These are phyloP conservation scores for Skeletonema costatum DNA, from an alignment of 108 stramenopile genomes.

Conservation along the genomic window DNA sequence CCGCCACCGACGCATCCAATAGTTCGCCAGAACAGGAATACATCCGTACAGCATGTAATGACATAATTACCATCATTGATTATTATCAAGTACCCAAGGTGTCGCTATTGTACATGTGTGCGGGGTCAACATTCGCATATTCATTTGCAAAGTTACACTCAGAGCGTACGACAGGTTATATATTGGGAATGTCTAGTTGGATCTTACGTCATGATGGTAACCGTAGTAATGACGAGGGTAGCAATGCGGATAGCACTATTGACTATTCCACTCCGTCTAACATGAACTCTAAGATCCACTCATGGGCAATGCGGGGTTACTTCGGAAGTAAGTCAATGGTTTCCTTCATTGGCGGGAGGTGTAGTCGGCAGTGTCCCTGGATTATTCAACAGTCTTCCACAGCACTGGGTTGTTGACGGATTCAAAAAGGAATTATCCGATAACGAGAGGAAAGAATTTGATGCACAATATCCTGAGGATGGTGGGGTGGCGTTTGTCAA, in stretches of 20 bases:
- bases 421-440: slow-evolving; percentile 18
- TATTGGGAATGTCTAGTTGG: slow-evolving; percentile 30
- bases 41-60: slow-evolving; percentile 14
- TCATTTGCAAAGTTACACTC: slow-evolving; percentile 16
- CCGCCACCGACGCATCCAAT: background rate
- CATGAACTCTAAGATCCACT: slow-evolving; percentile 2
- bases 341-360: slow-evolving; percentile 11
- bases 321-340: slow-evolving; percentile 27
- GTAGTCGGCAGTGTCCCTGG: background rate
- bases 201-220: slow-evolving; percentile 20
- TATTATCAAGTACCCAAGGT: slow-evolving; percentile 9
- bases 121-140: slow-evolving; percentile 30
- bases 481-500: slow-evolving; percentile 19
- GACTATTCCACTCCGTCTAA: background rate
- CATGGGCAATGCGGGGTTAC: slow-evolving; percentile 27
- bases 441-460: slow-evolving; percentile 5
- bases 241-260: background rate
- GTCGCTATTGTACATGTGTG: slow-evolving; percentile 30
- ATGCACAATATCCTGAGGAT: slow-evolving; percentile 8
- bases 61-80: slow-evolving; percentile 28
- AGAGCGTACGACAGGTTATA: slow-evolving; percentile 32
- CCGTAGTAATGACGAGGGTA: background rate
- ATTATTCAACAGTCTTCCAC: slow-evolving; percentile 7
- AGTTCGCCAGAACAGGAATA: slow-evolving; percentile 9
- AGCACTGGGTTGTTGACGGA: background rate